Evolutionary conservation across 2,329 filamentous ascomycete genomes (phyloP).

Genomic region (Mycosphaerella sp.): DNA sequence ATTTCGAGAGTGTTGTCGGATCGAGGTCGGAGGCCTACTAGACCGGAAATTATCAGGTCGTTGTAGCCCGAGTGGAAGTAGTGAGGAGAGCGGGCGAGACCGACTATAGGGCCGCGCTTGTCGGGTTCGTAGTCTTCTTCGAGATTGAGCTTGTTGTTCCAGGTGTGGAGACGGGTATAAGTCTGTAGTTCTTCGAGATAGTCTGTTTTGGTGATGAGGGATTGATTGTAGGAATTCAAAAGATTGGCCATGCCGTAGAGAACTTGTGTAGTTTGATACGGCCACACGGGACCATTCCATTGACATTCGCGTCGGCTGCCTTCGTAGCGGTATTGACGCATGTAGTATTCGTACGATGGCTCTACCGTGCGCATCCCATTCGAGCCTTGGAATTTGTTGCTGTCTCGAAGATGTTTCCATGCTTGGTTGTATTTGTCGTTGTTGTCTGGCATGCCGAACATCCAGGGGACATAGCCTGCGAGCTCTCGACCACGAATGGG

Average conservation of each 20-base stretch:
- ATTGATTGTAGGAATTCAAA: constrained; percentile 38
- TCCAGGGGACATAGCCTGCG: constrained; percentile 42
- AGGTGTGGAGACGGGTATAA: constrained; percentile 39
- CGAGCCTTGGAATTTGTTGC: constrained; percentile 32
- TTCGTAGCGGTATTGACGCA: constrained; percentile 39
- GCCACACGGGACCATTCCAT: constrained; percentile 44
- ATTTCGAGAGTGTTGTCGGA: constrained; percentile 38
- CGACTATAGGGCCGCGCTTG: constrained; percentile 39
- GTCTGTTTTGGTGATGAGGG: constrained; percentile 29
- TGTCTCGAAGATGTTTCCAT: constrained; percentile 36
- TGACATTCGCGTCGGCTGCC: constrained; percentile 38
- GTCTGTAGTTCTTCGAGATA: constrained; percentile 36
- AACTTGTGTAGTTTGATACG: constrained; percentile 40
- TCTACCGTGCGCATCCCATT: constrained; percentile 40
- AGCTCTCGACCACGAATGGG: constrained; percentile 41
- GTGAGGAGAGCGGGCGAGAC: constrained; percentile 39
- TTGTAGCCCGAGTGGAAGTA: constrained; percentile 44
- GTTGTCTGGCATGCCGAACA: constrained; percentile 39
- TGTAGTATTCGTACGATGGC: constrained; percentile 42
- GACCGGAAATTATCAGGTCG: constrained; percentile 38
- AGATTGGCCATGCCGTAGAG: constrained; percentile 40
- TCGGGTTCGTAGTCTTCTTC: constrained; percentile 43
- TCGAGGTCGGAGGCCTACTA: constrained; percentile 39
- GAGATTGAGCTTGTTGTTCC: constrained; percentile 34
- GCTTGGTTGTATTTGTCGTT: constrained; percentile 34